These are phyloP conservation scores for Viola odorata DNA, from an alignment of 345 rosid species.

Conservation along the genomic window DNA sequence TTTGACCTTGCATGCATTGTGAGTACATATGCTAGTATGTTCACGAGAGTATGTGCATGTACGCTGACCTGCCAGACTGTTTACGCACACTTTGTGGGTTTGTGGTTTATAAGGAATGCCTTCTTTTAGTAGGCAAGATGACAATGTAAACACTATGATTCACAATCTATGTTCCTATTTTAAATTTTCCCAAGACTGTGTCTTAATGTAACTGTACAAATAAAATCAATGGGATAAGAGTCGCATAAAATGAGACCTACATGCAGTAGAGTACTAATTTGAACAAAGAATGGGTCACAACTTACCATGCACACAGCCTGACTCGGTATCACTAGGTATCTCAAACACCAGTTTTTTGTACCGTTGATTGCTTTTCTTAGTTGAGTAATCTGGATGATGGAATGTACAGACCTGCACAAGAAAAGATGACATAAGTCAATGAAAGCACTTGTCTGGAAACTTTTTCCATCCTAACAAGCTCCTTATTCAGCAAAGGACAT, in stretches of 20 bases:
- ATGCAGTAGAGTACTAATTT: neutral
- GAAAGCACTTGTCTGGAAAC: slow-evolving; percentile 6
- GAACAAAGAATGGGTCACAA: neutral
- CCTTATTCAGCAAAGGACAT: neutral
- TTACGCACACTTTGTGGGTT: no score
- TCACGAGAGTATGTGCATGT: no score
- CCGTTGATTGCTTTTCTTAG: slow-evolving; percentile 61
- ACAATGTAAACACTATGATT: neutral
- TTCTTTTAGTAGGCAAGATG: no score
- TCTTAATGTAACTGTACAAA: no score
- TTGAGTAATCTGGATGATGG: slow-evolving; percentile 66
- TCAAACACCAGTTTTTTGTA: slow-evolving; percentile 72
- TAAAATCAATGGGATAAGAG: no score
- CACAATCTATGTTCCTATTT: neutral
- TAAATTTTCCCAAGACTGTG: no score
- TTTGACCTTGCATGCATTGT: no score
- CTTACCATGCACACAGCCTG: slow-evolving; percentile 88
- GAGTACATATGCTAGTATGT: no score
- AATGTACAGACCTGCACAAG: slow-evolving; percentile 73
- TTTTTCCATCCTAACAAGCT: neutral
- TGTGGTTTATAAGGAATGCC: no score
- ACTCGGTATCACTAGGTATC: slow-evolving; percentile 62
- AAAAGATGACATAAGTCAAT: slow-evolving; percentile 11
- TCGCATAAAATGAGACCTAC: neutral
- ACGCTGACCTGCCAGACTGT: no score